phyloP scores from a whole-genome alignment of 2,329 filamentous ascomycete genomes.

The Cladophialophora bantiana region DNA sequence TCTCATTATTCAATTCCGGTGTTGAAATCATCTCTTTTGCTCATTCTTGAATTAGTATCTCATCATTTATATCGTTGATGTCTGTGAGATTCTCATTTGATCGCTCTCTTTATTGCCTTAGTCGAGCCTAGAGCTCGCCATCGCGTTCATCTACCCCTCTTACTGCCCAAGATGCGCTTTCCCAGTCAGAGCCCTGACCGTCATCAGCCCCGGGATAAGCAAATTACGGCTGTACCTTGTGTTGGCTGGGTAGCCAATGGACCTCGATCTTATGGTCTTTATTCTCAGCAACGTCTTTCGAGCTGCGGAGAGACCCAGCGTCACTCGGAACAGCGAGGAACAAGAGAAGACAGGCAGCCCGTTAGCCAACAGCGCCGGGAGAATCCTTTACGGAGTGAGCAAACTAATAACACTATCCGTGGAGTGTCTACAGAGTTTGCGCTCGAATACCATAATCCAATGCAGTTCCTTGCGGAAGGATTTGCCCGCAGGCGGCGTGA shows the following conservation, averaged over 20 bases:
- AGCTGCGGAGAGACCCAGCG: not conserved
- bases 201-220: not conserved
- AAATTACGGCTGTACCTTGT: not conserved
- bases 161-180: not conserved
- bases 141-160: not conserved
- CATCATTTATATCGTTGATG: too few species aligned
- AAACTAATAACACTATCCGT: not conserved
- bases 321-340: not conserved
- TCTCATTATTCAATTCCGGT: not conserved
- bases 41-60: too few species aligned
- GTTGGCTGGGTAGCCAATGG: not conserved
- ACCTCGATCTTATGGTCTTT: not conserved
- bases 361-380: not conserved
- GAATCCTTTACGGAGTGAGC: not conserved
- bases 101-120: not conserved
- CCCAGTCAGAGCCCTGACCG: not conserved
- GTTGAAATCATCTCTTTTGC: not conserved
- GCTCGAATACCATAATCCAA: not conserved
- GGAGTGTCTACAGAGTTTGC: not conserved
- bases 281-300: not conserved
- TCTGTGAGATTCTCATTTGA: not conserved
- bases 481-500: not conserved
- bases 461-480: slow-evolving; percentile 1
- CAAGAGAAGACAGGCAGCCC: not conserved
- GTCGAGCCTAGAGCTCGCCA: not conserved